These are phyloP conservation scores for Podila minutissima DNA, from an alignment of 192 early-diverging fungal genomes.

Conservation along the genomic window DNA sequence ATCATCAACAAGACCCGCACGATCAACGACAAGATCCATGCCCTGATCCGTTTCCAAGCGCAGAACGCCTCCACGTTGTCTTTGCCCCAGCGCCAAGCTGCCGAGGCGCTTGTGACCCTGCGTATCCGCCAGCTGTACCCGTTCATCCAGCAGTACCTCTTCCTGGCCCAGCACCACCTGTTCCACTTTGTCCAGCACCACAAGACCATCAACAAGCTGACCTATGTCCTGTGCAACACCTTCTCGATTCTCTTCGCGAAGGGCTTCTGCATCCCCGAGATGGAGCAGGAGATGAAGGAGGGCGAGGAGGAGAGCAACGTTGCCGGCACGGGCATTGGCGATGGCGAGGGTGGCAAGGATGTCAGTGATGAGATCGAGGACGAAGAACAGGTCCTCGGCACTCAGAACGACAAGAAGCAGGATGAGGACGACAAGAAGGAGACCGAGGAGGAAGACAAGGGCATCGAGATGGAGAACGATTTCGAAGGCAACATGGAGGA, in stretches of 20 bases:
- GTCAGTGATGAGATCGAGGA: constrained; percentile 98
- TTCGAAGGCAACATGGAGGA: constrained; percentile 94
- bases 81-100: constrained; percentile 11
- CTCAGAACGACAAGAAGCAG: constrained; percentile 77
- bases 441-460: constrained; percentile 84
- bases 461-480: constrained; percentile 96
- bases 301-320: constrained; percentile 64
- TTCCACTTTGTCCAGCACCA: constrained; percentile 69
- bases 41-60: constrained; percentile 14
- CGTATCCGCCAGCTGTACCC: constrained; percentile 61
- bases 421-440: constrained; percentile 66
- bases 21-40: constrained; percentile 41
- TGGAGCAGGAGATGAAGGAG: constrained; percentile 68
- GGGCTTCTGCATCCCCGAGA: constrained; percentile 89
- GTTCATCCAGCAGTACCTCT: constrained; percentile 71
- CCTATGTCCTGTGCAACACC: constrained; percentile 74
- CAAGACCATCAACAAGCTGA: constrained; percentile 75
- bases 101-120: constrained; percentile 45
- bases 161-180: constrained; percentile 67
- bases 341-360: constrained; percentile 94
- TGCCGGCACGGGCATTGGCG: constrained; percentile 88
- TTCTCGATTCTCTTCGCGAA: constrained; percentile 79
- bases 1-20: constrained; percentile 38
- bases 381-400: constrained; percentile 94
- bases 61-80: background rate